These are phyloP conservation scores for Phlebopus sp. DNA, from an alignment of 1,284 basidiomycete genomes.

Conservation along the genomic window DNA sequence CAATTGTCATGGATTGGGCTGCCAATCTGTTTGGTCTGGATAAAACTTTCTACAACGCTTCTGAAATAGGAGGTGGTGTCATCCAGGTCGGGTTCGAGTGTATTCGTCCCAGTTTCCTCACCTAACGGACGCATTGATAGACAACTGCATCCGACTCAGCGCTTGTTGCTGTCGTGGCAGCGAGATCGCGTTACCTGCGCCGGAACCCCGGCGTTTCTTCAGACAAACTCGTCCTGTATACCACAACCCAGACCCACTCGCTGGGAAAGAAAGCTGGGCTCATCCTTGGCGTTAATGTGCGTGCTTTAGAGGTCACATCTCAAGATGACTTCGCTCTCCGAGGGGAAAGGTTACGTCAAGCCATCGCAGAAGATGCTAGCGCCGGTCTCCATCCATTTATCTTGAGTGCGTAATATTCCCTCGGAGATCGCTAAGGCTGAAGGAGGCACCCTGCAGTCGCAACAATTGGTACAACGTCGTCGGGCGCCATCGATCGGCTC, in stretches of 20 bases:
- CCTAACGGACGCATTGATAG: constrained; percentile 36
- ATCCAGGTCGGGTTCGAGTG: constrained; percentile 59
- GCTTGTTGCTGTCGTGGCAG: constrained; percentile 80
- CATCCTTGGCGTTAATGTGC: constrained; percentile 77
- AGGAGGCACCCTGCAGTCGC: constrained; percentile 52
- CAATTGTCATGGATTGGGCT: constrained; percentile 89
- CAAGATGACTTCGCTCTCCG: constrained; percentile 73
- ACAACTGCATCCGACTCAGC: constrained; percentile 85
- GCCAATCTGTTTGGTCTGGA: constrained; percentile 81
- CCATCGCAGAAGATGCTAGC: constrained; percentile 66
- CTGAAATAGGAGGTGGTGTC: constrained; percentile 76
- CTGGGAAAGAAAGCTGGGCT: constrained; percentile 83
- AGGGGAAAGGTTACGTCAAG: constrained; percentile 59
- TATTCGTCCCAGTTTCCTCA: neutral
- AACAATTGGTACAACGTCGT: constrained; percentile 89
- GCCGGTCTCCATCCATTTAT: constrained; percentile 77
- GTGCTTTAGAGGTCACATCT: constrained; percentile 66
- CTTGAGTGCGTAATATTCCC: constrained; percentile 52
- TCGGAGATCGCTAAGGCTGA: neutral
- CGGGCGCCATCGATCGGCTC: constrained; percentile 84
- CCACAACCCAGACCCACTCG: constrained; percentile 89
- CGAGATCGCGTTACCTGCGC: constrained; percentile 58
- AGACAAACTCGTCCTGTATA: constrained; percentile 83
- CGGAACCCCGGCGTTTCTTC: constrained; percentile 47
- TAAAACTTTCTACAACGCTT: constrained; percentile 61